phyloP scores from a whole-genome alignment of 768 basidiomycete genomes.

The Suillus alpinus region DNA sequence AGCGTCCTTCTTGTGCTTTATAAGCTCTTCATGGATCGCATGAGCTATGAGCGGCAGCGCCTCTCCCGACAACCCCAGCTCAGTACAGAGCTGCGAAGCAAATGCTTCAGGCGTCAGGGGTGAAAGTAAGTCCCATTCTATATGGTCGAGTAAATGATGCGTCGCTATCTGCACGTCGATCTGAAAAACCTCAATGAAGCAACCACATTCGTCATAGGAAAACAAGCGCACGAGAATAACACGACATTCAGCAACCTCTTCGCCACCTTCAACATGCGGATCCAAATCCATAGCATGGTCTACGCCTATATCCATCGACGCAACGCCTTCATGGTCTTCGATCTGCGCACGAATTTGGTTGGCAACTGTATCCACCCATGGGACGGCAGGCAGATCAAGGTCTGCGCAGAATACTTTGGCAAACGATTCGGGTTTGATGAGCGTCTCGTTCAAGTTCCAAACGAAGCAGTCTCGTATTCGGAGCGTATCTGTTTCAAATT shows the following conservation, averaged over 20 bases:
- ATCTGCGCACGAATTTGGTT: slow-evolving; percentile 88
- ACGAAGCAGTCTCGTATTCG: slow-evolving; percentile 93
- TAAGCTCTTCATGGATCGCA: slow-evolving; percentile 91
- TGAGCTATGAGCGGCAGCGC: slow-evolving; percentile 87
- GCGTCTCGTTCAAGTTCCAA: slow-evolving; percentile 90
- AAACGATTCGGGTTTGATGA: slow-evolving; percentile 83
- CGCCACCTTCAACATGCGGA: slow-evolving; percentile 37
- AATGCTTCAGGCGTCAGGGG: slow-evolving; percentile 88
- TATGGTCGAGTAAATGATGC: slow-evolving; percentile 88
- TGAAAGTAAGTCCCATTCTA: slow-evolving; percentile 98
- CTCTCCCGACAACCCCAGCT: slow-evolving; percentile 87
- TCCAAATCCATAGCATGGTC: slow-evolving; percentile 31
- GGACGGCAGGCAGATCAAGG: slow-evolving; percentile 65
- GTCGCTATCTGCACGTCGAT: slow-evolving; percentile 97
- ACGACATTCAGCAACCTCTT: slow-evolving; percentile 73
- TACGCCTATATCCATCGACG: slow-evolving; percentile 68
- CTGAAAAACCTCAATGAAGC: slow-evolving; percentile 35
- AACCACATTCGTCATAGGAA: slow-evolving; percentile 11
- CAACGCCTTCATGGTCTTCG: slow-evolving; percentile 85
- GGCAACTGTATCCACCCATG: slow-evolving; percentile 77
- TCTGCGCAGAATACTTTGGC: slow-evolving; percentile 87
- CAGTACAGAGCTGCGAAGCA: slow-evolving; percentile 72
- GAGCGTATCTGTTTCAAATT: slow-evolving; percentile 90
- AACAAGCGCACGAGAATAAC: slow-evolving; percentile 66
- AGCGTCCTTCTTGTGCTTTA: slow-evolving; percentile 93